Percentiles rank a stretch among this genome's conserved stretches.
Evolutionary conservation across 2,329 filamentous ascomycete genomes (phyloP).

Genomic region (Aspergillus puulaauensis): DNA sequence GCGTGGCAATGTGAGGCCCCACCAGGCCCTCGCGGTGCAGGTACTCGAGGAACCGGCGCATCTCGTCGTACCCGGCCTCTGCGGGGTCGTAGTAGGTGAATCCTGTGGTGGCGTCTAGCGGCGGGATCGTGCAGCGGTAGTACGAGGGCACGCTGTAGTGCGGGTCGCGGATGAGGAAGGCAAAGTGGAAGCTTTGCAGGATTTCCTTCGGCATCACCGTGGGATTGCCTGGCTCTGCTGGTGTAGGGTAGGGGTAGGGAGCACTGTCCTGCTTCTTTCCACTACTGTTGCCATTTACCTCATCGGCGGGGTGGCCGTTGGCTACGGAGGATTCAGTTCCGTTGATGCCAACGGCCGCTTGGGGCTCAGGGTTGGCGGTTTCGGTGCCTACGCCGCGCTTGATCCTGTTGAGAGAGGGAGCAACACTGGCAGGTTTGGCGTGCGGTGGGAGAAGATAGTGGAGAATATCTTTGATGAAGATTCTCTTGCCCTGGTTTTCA

Average conservation of each 20-base stretch:
- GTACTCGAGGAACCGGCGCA: slow-evolving; percentile 85
- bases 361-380: slow-evolving; percentile 17
- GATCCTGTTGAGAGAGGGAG: slow-evolving; percentile 68
- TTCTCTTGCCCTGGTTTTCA: slow-evolving; percentile 70
- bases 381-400: slow-evolving; percentile 61
- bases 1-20: slow-evolving; percentile 62
- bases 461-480: slow-evolving; percentile 98
- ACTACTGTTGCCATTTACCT: background rate
- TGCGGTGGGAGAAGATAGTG: slow-evolving; percentile 84
- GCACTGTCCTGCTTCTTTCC: slow-evolving; percentile 4
- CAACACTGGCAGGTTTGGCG: slow-evolving; percentile 66
- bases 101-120: slow-evolving; percentile 76
- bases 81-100: slow-evolving; percentile 83
- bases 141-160: slow-evolving; percentile 87
- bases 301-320: slow-evolving; percentile 21
- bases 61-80: slow-evolving; percentile 88
- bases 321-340: slow-evolving; percentile 12
- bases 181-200: slow-evolving; percentile 83
- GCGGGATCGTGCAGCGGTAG: slow-evolving; percentile 90
- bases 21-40: slow-evolving; percentile 68
- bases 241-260: slow-evolving; percentile 60
- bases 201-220: slow-evolving; percentile 76
- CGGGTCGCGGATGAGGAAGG: slow-evolving; percentile 96
- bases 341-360: slow-evolving; percentile 19
- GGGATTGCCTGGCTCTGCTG: slow-evolving; percentile 70